A percentile compares a stretch with the other conserved stretches of the same genome.
Evolutionary conservation across 108 stramenopile genomes (phyloP).

Genomic region (Fragilariopsis cylindrus): DNA sequence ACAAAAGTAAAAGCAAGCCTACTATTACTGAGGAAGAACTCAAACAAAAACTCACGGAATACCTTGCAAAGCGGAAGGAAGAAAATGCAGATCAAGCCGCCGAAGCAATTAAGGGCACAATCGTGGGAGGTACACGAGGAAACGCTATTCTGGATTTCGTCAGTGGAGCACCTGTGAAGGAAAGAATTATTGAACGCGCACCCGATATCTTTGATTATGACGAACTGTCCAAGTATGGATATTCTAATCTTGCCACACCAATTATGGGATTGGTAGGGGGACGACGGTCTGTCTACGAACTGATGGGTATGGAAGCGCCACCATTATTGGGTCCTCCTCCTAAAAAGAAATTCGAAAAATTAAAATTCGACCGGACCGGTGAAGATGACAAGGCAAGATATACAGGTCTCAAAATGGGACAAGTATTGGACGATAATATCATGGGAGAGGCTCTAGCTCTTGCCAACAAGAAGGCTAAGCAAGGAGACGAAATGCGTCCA

Average conservation of each 20-base stretch:
- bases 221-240: constrained; percentile 74
- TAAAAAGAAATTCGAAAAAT: constrained; percentile 49
- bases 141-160: constrained; percentile 75
- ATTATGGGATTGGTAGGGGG: constrained; percentile 77
- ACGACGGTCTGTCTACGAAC: constrained; percentile 66
- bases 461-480: constrained; percentile 51
- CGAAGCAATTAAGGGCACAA: constrained; percentile 56
- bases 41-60: constrained; percentile 66
- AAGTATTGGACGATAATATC: constrained; percentile 62
- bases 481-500: constrained; percentile 56
- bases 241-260: constrained; percentile 60
- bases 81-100: constrained; percentile 63
- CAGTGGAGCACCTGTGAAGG: constrained; percentile 73
- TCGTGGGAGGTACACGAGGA: constrained; percentile 78
- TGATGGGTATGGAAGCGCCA: constrained; percentile 66
- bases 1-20: neutral
- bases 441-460: constrained; percentile 69
- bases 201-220: constrained; percentile 81
- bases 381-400: constrained; percentile 72
- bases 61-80: constrained; percentile 67
- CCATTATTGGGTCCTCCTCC: constrained; percentile 22
- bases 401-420: constrained; percentile 75
- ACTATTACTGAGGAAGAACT: constrained; percentile 43
- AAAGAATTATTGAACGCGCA: constrained; percentile 51
- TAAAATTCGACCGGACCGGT: constrained; percentile 76